phyloP scores from a whole-genome alignment of 148 eudicot genomes.

The Talinum fruticosum region DNA sequence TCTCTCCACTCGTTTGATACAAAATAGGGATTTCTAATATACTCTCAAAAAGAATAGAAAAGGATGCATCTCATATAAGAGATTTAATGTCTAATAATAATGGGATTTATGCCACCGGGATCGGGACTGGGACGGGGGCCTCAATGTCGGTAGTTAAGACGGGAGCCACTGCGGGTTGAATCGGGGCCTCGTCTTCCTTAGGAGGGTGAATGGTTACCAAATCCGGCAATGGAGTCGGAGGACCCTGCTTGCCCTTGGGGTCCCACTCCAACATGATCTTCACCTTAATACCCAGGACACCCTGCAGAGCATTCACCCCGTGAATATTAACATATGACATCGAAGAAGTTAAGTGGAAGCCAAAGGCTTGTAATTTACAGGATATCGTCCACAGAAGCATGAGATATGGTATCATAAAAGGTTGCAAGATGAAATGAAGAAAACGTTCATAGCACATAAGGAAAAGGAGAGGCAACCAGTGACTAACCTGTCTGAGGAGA shows the following conservation, averaged over 20 bases:
- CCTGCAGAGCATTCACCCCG: constrained; percentile 18
- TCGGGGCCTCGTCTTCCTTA: constrained; percentile 34
- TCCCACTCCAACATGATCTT: constrained; percentile 50
- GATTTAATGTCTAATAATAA: neutral
- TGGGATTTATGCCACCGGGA: constrained; percentile 14
- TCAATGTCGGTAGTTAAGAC: constrained; percentile 27
- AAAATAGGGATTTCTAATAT: neutral
- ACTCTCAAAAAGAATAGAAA: constrained; percentile 10
- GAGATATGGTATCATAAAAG: neutral
- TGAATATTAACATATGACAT: neutral
- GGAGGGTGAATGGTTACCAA: constrained; percentile 38
- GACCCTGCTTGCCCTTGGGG: constrained; percentile 46
- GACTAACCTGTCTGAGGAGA: constrained; percentile 50
- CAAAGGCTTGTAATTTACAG: too few relatives aligned
- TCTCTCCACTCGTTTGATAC: neutral
- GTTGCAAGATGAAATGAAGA: too few relatives aligned
- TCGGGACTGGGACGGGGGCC: constrained; percentile 11
- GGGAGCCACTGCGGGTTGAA: constrained; percentile 31
- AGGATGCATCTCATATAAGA: neutral
- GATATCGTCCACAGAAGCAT: too few relatives aligned
- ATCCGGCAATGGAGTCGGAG: constrained; percentile 39
- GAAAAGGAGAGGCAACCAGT: neutral
- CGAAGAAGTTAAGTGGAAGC: neutral
- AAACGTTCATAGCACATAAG: too few relatives aligned
- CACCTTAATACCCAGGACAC: constrained; percentile 47